Conservation (phyloP, 257 asterid species). For the Petrea volubilis region DNA sequence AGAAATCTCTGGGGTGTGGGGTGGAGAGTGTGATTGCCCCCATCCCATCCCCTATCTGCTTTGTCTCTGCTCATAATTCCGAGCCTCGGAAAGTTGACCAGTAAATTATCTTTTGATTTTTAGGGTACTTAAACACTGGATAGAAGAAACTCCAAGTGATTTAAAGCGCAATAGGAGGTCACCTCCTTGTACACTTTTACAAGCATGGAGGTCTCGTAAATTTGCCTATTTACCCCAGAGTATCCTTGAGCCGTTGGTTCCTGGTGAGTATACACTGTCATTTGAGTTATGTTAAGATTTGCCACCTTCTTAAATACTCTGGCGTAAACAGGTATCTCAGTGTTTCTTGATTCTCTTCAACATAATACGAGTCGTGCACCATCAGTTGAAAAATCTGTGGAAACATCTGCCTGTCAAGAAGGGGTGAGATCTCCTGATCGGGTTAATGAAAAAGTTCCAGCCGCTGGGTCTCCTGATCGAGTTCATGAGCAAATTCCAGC, state of each 20-base stretch:
- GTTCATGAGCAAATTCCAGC: conserved; percentile 8
- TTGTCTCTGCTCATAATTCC: background rate
- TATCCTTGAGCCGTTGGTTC: conserved; percentile 60
- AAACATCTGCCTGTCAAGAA: conserved; percentile 16
- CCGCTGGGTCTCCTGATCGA: conserved; percentile 19
- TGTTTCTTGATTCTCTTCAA: conserved; percentile 30
- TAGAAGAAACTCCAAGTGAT: conserved; percentile 44
- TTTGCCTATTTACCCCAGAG: conserved; percentile 42
- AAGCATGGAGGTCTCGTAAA: conserved; percentile 55
- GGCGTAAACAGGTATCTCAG: conserved; percentile 44
- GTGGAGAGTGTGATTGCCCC: too few relatives aligned
- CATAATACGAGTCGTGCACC: conserved; percentile 20
- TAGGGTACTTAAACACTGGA: conserved; percentile 54
- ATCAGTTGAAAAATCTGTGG: conserved; percentile 17
- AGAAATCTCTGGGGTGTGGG: background rate
- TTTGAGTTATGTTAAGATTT: conserved; percentile 6
- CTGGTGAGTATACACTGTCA: conserved; percentile 46
- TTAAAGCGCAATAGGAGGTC: conserved; percentile 49
- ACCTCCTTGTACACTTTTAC: conserved; percentile 43
- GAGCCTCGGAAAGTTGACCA: conserved; percentile 1
- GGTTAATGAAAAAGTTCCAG: conserved; percentile 31
- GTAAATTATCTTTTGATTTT: conserved; percentile 11
- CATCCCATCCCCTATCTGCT: too few relatives aligned
- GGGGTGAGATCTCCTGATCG: conserved; percentile 19
- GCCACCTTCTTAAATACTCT: conserved; percentile 11